Base-by-base conservation (phyloP, 306 rosid genomes). In the Gastrolobium villosum region DNA sequence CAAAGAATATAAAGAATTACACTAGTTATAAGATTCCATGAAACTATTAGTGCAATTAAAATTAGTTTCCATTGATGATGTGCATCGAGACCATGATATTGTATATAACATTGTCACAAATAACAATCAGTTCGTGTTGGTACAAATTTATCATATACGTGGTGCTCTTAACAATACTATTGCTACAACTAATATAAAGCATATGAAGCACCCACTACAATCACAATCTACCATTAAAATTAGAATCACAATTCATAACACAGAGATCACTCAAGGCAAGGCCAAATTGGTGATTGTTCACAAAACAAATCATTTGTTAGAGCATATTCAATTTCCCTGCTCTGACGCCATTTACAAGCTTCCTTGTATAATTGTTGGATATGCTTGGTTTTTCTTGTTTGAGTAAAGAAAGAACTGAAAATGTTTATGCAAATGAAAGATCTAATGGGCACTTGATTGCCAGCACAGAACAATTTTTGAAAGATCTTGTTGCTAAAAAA, bases 61-160 rank as follows among this genome's bases (percentile, higher is more conserved):
- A 36, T 34, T 56, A 56, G 64, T 56, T 46, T 46, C 52, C 3
- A 14, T 46, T 10, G 5, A 46, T 56, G 75, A 41, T 59, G 41
- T 32, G n/a, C 34, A 55, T 8, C 3, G 26, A 53, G 52, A 70
- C 45, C 65, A 45, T 64, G 65, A 60, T 35, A 32, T 10, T 70
- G 65, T 36, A 15, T 40, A 28, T 20, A 54, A 32, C 65, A 49
- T 32, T 63, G 1, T 52, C 60, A 53, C 8, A 34, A 26, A 66
- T 62, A 74, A 41, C 66, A 61, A 46, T 68, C 45, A 64, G 32
- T 44, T 20, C 14, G 13, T 52, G 78, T 61, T 76, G 70, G 70
- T 82, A 54, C 75, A 43, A 43, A 35, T 62, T 45, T 28, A 32
- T 66, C 61, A 31, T 48, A 66, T 65, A 15, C 59, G 40, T 32